A percentile compares a stretch with the other conserved stretches of the same genome.
Conservation (phyloP, 2,329 filamentous ascomycete species). For the Aspergillus fumigatus region DNA sequence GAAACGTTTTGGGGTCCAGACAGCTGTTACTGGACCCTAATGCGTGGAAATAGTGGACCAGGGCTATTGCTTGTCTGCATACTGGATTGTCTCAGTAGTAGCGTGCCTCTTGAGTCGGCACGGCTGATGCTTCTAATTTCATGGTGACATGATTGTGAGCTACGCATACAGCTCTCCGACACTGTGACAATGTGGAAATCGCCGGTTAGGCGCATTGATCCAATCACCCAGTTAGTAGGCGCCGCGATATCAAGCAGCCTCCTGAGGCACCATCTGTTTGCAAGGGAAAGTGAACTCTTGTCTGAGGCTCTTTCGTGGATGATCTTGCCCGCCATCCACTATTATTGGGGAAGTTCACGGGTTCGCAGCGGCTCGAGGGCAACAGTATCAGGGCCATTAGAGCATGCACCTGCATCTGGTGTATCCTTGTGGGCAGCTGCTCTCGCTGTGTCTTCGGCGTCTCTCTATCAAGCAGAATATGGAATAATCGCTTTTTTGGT, state of each 20-base stretch:
- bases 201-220: not conserved
- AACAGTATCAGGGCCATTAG: not conserved
- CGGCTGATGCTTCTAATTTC: too few relatives aligned
- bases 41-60: too few relatives aligned
- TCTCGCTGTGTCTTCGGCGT: not conserved
- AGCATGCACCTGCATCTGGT: not conserved
- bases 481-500: slow-evolving; percentile 2
- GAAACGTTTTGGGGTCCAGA: too few relatives aligned
- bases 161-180: not conserved
- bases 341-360: not conserved
- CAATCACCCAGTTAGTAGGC: not conserved
- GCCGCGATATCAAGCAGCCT: slow-evolving; percentile 4
- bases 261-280: not conserved
- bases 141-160: not conserved
- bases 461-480: slow-evolving; percentile 2
- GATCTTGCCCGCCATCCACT: slow-evolving; percentile 1
- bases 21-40: too few relatives aligned
- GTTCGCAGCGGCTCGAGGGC: not conserved
- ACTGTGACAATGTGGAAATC: not conserved
- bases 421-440: slow-evolving; percentile 6
- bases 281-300: slow-evolving; percentile 1
- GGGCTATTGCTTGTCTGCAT: too few relatives aligned
- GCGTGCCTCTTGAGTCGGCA: too few relatives aligned
- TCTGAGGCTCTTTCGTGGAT: slow-evolving; percentile 7
- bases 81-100: too few relatives aligned